Evolutionary conservation across 768 basidiomycete species (phyloP).

Genomic region (Gloeopeniophorella convolvens): DNA sequence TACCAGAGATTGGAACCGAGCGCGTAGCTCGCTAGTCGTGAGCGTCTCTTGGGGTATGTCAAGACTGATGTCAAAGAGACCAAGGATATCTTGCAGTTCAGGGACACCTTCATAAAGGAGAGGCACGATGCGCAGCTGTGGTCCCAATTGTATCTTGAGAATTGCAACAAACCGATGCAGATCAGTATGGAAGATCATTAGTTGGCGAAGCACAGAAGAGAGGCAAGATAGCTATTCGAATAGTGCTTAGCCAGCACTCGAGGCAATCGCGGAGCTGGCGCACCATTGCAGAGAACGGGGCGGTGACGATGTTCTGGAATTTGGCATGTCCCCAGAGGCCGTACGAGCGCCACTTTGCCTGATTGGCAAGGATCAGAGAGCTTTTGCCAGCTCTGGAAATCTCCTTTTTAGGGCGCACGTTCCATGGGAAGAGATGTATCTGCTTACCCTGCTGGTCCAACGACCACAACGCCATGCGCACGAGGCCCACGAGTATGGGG

Average conservation of each 20-base stretch:
- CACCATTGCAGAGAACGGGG: slow-evolving; percentile 64
- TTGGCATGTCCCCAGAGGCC: slow-evolving; percentile 76
- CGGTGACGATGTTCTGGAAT: slow-evolving; percentile 57
- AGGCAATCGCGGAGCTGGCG: slow-evolving; percentile 17
- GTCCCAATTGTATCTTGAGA: slow-evolving; percentile 55
- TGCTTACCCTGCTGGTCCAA: slow-evolving; percentile 60
- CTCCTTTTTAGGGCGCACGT: not conserved
- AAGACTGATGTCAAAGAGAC: slow-evolving; percentile 45
- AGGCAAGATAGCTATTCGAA: slow-evolving; percentile 50
- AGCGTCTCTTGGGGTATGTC: slow-evolving; percentile 49
- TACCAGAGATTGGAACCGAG: slow-evolving; percentile 63
- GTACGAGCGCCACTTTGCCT: slow-evolving; percentile 65
- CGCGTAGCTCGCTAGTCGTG: slow-evolving; percentile 54
- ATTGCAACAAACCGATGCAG: slow-evolving; percentile 57
- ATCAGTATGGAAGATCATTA: slow-evolving; percentile 69
- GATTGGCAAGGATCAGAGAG: slow-evolving; percentile 60
- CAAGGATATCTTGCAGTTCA: slow-evolving; percentile 58
- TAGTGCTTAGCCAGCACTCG: slow-evolving; percentile 4
- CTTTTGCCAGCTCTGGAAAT: slow-evolving; percentile 63
- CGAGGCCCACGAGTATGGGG: slow-evolving; percentile 37
- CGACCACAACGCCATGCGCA: slow-evolving; percentile 55
- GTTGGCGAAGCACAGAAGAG: slow-evolving; percentile 63
- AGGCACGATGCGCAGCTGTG: slow-evolving; percentile 62
- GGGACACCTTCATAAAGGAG: slow-evolving; percentile 67
- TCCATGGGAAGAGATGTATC: slow-evolving; percentile 3